A percentile compares a stretch with the other conserved stretches of the same genome.
These are phyloP conservation scores for Rhododendron vialii DNA, from an alignment of 148 eudicot genomes.

Conservation along the genomic window DNA sequence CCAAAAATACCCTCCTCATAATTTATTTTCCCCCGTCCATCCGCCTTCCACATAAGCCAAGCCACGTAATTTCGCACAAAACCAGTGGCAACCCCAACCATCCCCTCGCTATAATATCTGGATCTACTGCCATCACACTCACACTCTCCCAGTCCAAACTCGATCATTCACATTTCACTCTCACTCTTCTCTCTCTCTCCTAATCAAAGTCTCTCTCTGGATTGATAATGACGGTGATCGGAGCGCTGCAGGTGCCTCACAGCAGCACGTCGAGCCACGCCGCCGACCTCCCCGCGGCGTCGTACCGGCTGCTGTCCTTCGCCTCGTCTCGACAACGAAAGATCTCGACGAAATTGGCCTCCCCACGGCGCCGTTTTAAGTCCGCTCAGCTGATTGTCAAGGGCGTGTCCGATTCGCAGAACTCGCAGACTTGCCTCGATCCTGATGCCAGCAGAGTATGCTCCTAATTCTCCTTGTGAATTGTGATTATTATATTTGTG, in stretches of 20 bases:
- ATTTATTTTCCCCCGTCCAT: background rate
- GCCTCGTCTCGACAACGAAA: constrained; percentile 50
- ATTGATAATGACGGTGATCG: constrained; percentile 39
- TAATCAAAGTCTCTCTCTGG: background rate
- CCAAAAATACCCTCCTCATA: background rate
- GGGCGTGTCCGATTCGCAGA: constrained; percentile 86
- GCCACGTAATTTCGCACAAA: background rate
- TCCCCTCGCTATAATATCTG: background rate
- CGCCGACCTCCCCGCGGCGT: constrained; percentile 1
- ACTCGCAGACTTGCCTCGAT: constrained; percentile 95
- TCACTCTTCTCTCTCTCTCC: constrained; percentile 7
- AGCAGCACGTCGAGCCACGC: background rate
- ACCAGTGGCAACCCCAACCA: background rate
- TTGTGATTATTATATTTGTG: background rate
- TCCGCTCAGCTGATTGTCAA: constrained; percentile 44
- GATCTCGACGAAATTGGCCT: constrained; percentile 17
- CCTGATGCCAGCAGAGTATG: constrained; percentile 93
- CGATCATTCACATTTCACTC: background rate
- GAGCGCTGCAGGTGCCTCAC: constrained; percentile 26
- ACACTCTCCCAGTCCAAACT: background rate
- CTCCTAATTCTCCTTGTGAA: background rate
- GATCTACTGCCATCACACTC: background rate
- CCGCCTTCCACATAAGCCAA: too few species aligned
- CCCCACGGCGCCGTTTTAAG: constrained; percentile 16
- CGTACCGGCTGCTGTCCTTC: constrained; percentile 26